These are phyloP conservation scores for Conoideocrella luteorostrata DNA, from an alignment of 2,329 filamentous ascomycete species.

Conservation along the genomic window DNA sequence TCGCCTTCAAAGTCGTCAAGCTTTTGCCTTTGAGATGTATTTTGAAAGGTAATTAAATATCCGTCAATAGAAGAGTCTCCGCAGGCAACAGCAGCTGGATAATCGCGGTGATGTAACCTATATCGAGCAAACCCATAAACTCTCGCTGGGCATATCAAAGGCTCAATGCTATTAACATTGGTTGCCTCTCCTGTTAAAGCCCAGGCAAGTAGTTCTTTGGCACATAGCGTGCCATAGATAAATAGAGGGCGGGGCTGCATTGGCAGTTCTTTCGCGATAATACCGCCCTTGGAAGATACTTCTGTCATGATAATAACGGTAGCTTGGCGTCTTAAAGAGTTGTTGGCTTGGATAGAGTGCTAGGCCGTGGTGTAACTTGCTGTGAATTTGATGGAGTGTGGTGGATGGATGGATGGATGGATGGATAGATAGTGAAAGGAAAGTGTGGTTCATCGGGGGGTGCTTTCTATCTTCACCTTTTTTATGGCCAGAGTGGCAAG, in stretches of 20 bases:
- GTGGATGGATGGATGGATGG: no score
- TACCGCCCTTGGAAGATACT: not conserved
- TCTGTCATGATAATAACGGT: no score
- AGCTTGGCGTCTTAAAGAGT: no score
- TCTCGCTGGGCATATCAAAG: conserved; percentile 6
- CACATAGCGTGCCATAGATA: conserved; percentile 23
- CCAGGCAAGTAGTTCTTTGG: conserved; percentile 22
- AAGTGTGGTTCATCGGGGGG: no score
- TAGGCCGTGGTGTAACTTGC: no score
- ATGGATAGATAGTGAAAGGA: no score
- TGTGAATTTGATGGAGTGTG: no score
- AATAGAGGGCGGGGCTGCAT: conserved; percentile 29
- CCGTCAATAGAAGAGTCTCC: conserved; percentile 16
- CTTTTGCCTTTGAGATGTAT: conserved; percentile 21
- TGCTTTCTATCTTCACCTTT: no score
- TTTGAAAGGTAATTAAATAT: conserved; percentile 16
- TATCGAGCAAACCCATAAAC: conserved; percentile 13
- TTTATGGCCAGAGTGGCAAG: no score
- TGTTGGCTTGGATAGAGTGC: no score
- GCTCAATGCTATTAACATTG: conserved; percentile 5
- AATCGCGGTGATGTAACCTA: conserved; percentile 16
- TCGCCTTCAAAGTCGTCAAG: conserved; percentile 28
- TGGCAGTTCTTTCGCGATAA: not conserved
- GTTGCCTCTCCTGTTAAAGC: conserved; percentile 20
- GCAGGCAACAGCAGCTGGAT: conserved; percentile 17